phyloP scores from a whole-genome alignment of 2,329 filamentous ascomycete species.

The Dactylellina parvicollis region DNA sequence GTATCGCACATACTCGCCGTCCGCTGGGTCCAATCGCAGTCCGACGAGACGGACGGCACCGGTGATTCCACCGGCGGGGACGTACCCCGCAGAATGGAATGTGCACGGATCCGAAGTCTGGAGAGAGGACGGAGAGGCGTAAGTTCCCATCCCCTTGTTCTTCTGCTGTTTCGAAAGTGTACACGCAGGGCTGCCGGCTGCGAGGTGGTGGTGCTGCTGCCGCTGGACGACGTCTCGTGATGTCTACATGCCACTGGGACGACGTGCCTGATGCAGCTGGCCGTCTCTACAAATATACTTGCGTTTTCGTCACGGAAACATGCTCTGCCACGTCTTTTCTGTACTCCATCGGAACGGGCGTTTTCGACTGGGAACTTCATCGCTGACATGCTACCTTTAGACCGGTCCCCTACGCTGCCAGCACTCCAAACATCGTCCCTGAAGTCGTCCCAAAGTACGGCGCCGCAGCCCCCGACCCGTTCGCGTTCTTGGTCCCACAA shows the following conservation, averaged over 20 bases:
- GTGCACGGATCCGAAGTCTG: slow-evolving; percentile 45
- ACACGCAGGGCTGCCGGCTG: neutral
- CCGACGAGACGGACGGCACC: slow-evolving; percentile 33
- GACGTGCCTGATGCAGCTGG: slow-evolving; percentile 29
- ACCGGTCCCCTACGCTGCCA: slow-evolving; percentile 1
- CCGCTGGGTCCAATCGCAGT: slow-evolving; percentile 29
- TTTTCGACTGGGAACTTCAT: slow-evolving; percentile 14
- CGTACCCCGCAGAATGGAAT: slow-evolving; percentile 30
- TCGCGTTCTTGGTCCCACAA: slow-evolving; percentile 31
- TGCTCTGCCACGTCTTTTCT: slow-evolving; percentile 31
- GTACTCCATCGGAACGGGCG: slow-evolving; percentile 15
- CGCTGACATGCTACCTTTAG: slow-evolving; percentile 21
- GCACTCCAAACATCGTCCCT: slow-evolving; percentile 37
- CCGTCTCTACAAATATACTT: slow-evolving; percentile 12
- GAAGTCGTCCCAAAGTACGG: slow-evolving; percentile 30
- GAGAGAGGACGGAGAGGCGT: slow-evolving; percentile 15
- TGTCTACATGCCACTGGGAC: slow-evolving; percentile 20
- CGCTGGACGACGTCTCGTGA: too few species aligned
- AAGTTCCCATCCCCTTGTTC: slow-evolving; percentile 11
- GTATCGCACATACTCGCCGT: slow-evolving; percentile 42
- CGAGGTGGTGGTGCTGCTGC: slow-evolving; percentile 22
- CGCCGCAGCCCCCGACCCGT: slow-evolving; percentile 10
- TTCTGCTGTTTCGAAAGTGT: neutral
- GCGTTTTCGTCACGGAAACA: neutral
- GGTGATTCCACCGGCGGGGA: slow-evolving; percentile 16